phyloP scores from a whole-genome alignment of 371 early-diverging fungal genomes.

The Syncephalastrum sp. region DNA sequence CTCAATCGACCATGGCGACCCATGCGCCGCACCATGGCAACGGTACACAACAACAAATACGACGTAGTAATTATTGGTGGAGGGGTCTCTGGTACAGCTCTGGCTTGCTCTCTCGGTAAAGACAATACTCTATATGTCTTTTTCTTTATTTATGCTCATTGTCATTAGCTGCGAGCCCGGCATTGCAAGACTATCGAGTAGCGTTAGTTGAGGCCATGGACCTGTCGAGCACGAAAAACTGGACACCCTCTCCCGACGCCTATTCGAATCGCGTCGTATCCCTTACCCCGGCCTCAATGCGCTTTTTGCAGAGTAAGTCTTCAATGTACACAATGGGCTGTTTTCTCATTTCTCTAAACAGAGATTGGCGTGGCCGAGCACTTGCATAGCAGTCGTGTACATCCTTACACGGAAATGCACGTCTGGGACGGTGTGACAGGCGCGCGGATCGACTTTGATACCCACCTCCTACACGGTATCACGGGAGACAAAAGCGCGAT shows the following conservation, averaged over 20 bases:
- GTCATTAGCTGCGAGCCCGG: slow-evolving; percentile 50
- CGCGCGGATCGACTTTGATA: slow-evolving; percentile 65
- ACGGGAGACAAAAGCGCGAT: slow-evolving; percentile 23
- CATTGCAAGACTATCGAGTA: slow-evolving; percentile 52
- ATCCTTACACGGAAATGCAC: slow-evolving; percentile 61
- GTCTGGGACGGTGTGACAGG: slow-evolving; percentile 80
- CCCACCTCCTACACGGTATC: slow-evolving; percentile 24
- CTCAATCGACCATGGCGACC: too few species aligned
- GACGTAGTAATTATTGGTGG: slow-evolving; percentile 91
- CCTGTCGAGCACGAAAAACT: slow-evolving; percentile 45
- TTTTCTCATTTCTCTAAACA: slow-evolving; percentile 11
- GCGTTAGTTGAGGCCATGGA: slow-evolving; percentile 80
- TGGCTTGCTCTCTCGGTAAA: slow-evolving; percentile 81
- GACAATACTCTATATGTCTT: slow-evolving; percentile 5
- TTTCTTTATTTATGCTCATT: slow-evolving; percentile 1
- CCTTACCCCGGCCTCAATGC: slow-evolving; percentile 58
- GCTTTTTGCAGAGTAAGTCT: slow-evolving; percentile 45
- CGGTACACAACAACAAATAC: slow-evolving; percentile 42
- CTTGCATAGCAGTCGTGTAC: slow-evolving; percentile 47
- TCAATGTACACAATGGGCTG: neutral
- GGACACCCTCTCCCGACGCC: slow-evolving; percentile 44
- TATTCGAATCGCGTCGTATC: slow-evolving; percentile 80
- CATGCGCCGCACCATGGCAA: slow-evolving; percentile 16
- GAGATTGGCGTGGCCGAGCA: slow-evolving; percentile 67
- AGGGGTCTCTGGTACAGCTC: slow-evolving; percentile 86